Evolutionary conservation across 2,329 filamentous ascomycete species (phyloP).

Genomic region (Huntiella decipiens): DNA sequence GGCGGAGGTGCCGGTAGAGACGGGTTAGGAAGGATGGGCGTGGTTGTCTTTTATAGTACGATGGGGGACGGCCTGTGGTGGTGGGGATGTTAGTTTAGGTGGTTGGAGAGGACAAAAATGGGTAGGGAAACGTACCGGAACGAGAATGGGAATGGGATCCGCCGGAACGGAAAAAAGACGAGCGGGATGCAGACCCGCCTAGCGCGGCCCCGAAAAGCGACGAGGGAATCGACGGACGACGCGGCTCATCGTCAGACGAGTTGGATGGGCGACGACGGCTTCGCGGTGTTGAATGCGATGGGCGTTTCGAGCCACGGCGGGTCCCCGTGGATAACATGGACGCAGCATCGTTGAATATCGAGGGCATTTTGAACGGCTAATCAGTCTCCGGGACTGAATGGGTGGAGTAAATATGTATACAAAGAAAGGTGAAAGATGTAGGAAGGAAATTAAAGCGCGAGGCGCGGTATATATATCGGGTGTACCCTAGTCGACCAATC

Average conservation of each 20-base stretch:
- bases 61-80: constrained; percentile 26
- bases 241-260: constrained; percentile 1
- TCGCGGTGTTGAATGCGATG: neutral
- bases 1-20: constrained; percentile 55
- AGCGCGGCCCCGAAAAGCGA: constrained; percentile 24
- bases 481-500: no score
- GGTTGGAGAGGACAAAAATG: no score
- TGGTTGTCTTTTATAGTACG: constrained; percentile 65
- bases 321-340: constrained; percentile 10
- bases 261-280: neutral
- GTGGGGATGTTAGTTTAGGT: neutral
- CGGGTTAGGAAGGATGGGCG: constrained; percentile 60
- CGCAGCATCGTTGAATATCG: constrained; percentile 11
- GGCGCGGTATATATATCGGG: neutral
- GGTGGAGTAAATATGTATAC: neutral
- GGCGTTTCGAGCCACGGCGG: neutral
- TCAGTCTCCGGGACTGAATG: neutral
- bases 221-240: no score
- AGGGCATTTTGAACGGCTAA: constrained; percentile 8
- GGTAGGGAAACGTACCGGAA: no score
- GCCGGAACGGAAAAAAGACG: no score
- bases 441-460: neutral
- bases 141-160: no score
- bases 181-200: constrained; percentile 13
- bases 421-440: neutral